phyloP scores from a whole-genome alignment of 1,139 yeast species.

The Pichia sp. region DNA sequence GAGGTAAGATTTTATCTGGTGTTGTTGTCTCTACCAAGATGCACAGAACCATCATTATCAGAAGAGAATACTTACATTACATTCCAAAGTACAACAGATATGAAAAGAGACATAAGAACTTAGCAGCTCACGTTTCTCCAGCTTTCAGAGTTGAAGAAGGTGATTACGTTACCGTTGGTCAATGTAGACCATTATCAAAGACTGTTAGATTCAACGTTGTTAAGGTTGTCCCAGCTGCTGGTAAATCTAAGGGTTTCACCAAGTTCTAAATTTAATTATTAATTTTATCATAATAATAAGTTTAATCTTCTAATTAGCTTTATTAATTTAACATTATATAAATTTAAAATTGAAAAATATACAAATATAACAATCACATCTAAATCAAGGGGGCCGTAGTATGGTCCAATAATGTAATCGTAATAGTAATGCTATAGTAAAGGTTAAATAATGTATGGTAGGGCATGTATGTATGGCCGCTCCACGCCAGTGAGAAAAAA shows the following conservation, averaged over 20 bases:
- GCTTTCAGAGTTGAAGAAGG: conserved; percentile 99
- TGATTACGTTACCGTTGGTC: conserved; percentile 99
- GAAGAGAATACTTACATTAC: conserved; percentile 99
- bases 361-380: not conserved
- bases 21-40: conserved; percentile 99
- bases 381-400: too few relatives aligned
- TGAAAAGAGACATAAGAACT: conserved; percentile 99
- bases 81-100: conserved; percentile 99
- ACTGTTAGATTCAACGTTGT: conserved; percentile 99
- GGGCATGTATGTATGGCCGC: too few relatives aligned
- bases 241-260: conserved; percentile 92
- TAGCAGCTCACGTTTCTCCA: conserved; percentile 99
- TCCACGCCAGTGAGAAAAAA: too few relatives aligned
- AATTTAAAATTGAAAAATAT: conserved; percentile 1
- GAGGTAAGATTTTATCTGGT: conserved; percentile 99
- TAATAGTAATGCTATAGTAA: too few relatives aligned
- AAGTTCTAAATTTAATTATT: conserved; percentile 65
- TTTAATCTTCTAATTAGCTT: too few relatives aligned
- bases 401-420: too few relatives aligned
- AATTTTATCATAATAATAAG: conserved; percentile 2
- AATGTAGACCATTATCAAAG: conserved; percentile 99
- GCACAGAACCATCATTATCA: conserved; percentile 99
- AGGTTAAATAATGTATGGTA: too few relatives aligned
- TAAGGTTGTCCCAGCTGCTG: conserved; percentile 88
- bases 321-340: conserved; percentile 13